A percentile compares a stretch with the other conserved stretches of the same genome.
These are phyloP conservation scores for Crucibulum parvulum DNA, from an alignment of 1,284 basidiomycete species.

Conservation along the genomic window DNA sequence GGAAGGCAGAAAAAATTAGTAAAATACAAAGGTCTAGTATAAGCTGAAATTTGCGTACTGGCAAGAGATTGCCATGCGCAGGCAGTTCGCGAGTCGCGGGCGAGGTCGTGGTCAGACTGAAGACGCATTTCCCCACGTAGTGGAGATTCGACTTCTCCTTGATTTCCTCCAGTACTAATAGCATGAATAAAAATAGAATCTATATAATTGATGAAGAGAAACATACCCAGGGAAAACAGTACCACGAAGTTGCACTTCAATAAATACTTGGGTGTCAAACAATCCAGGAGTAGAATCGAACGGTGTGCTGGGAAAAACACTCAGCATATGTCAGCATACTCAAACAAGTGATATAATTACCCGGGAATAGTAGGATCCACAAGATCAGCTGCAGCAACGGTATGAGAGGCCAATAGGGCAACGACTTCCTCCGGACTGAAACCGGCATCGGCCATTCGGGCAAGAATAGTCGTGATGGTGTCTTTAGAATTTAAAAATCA, in stretches of 20 bases:
- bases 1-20: too few relatives aligned
- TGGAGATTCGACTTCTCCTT: conserved; percentile 44
- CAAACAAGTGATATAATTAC: not conserved
- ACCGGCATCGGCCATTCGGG: conserved; percentile 46
- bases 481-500: conserved; percentile 20
- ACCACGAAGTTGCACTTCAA: conserved; percentile 42
- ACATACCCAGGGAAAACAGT: conserved; percentile 35
- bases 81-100: conserved; percentile 33
- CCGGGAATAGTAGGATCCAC: conserved; percentile 22
- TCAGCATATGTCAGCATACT: not conserved
- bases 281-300: conserved; percentile 45
- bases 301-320: conserved; percentile 30
- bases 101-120: conserved; percentile 41
- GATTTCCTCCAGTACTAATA: conserved; percentile 35
- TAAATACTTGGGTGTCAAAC: conserved; percentile 48
- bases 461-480: conserved; percentile 43
- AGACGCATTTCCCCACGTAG: conserved; percentile 46
- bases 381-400: conserved; percentile 41
- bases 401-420: conserved; percentile 48
- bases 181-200: not conserved
- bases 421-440: conserved; percentile 48
- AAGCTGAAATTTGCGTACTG: not conserved
- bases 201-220: not conserved
- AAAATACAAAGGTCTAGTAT: too few relatives aligned
- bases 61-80: conserved; percentile 48